Evolutionary conservation across 2,329 filamentous ascomycete genomes (phyloP), one percentile per base, ranked within the genome.

Genomic region (Blumeria graminis): DNA sequence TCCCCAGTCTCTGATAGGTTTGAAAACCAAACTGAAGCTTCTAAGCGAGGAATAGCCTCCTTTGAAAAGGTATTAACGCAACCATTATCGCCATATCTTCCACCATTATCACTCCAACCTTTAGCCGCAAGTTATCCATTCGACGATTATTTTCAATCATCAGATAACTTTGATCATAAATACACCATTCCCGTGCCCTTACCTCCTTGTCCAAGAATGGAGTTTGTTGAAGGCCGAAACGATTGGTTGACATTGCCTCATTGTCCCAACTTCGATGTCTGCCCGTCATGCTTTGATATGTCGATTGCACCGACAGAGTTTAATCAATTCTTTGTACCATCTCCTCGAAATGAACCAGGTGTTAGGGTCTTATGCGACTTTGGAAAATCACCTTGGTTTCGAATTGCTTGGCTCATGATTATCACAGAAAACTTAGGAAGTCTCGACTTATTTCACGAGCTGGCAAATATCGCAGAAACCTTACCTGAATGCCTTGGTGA

Each of bases 171-270:
- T 28, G 22, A 28, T 28, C 22, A 28, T 28, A 28, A 28, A 28
- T 28, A 28, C 4, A 28, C 22, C 22, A 28, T 28, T 28, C 22
- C 22, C 22, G 22, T 70, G 10, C 69, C 71, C 22, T 72, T 89
- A 13, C 78, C 84, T 3, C 74, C 80, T 2, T 94, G 89, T 62
- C 82, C 81, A 6, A 76, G 86, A 58, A 77, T 75, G 41, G 70
- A 74, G 4, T 76, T 78, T 10, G 75, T 78, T 11, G 70, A 76
- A 9, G 80, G 81, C 1, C 75, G 81, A 59, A 72, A 82, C 59
- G 86, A 92, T 63, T 95, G 89, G 86, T 80, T 88, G 59, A 89
- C 82, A 0, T 72, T 95, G 4, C 78, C 78, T 3, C 77, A 79
- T 13, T 77, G 81, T 59, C 76, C 80, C 11, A 77, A 77, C 58